A percentile compares a stretch with the other conserved stretches of the same genome.
Evolutionary conservation across 495 filamentous ascomycete genomes (phyloP).

Genomic region (Stereocaulon alpinum): DNA sequence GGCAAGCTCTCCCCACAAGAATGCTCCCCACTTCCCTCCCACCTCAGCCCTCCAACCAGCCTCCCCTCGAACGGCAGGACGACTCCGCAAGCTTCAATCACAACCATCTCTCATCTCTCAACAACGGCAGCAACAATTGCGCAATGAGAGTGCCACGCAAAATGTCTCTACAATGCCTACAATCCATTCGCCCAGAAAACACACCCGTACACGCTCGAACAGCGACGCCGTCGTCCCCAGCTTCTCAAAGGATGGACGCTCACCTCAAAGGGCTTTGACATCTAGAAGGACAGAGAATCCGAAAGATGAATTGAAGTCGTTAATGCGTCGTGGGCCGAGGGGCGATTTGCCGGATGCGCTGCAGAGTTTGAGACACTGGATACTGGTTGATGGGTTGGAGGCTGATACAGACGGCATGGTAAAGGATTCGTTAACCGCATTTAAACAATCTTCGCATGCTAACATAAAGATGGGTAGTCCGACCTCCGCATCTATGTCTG

Average conservation of each 20-base stretch:
- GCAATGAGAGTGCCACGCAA: constrained; percentile 21
- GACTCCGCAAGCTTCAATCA: constrained; percentile 35
- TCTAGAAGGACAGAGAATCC: constrained; percentile 48
- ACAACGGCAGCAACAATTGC: constrained; percentile 35
- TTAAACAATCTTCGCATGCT: neutral
- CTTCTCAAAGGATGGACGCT: constrained; percentile 25
- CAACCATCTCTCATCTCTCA: constrained; percentile 42
- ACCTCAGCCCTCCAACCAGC: constrained; percentile 11
- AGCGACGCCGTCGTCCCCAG: constrained; percentile 52
- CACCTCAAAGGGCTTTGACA: constrained; percentile 37
- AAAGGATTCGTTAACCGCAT: constrained; percentile 20
- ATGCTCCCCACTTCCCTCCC: constrained; percentile 13
- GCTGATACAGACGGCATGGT: constrained; percentile 89
- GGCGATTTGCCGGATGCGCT: constrained; percentile 57
- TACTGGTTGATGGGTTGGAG: constrained; percentile 69
- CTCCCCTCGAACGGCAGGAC: constrained; percentile 40
- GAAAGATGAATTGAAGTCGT: constrained; percentile 50
- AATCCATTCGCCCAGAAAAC: constrained; percentile 31
- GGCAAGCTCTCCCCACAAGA: constrained; percentile 21
- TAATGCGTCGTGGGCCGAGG: constrained; percentile 60
- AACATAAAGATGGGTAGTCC: constrained; percentile 48
- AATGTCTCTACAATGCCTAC: constrained; percentile 20
- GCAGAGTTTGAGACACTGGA: constrained; percentile 62
- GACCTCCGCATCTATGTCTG: constrained; percentile 88
- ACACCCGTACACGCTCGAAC: constrained; percentile 57